phyloP scores from a whole-genome alignment of 2,329 filamentous ascomycete species.

The Botrytis paeoniae region DNA sequence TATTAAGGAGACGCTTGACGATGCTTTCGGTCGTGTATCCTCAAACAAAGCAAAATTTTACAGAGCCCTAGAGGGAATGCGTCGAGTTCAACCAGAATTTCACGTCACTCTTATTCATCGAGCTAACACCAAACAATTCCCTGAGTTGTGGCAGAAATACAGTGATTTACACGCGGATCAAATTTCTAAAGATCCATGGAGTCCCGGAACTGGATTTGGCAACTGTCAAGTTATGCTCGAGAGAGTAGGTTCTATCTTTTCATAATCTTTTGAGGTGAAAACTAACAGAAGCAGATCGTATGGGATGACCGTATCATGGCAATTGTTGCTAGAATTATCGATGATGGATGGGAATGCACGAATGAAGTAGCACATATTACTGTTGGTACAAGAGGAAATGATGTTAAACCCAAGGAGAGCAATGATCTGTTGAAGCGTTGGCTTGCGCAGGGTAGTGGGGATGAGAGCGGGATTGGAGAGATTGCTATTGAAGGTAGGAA shows the following conservation, averaged over 20 bases:
- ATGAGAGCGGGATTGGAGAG: constrained; percentile 36
- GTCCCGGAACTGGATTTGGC: constrained; percentile 52
- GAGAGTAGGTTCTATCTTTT: constrained; percentile 43
- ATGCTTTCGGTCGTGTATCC: constrained; percentile 59
- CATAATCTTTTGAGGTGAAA: not conserved
- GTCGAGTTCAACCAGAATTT: constrained; percentile 79
- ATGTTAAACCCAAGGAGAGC: constrained; percentile 90
- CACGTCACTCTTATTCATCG: constrained; percentile 94
- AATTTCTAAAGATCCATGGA: constrained; percentile 14
- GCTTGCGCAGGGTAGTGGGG: constrained; percentile 56
- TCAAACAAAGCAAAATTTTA: constrained; percentile 64
- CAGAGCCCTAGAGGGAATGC: constrained; percentile 66
- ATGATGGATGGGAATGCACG: constrained; percentile 63
- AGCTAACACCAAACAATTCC: constrained; percentile 55
- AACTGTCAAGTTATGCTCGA: constrained; percentile 62
- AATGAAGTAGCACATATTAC: constrained; percentile 87
- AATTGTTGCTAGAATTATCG: constrained; percentile 73
- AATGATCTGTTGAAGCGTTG: constrained; percentile 78
- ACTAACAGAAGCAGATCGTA: constrained; percentile 53
- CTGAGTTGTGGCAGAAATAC: constrained; percentile 75
- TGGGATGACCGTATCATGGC: constrained; percentile 89
- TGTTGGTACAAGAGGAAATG: constrained; percentile 70
- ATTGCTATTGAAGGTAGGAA: constrained; percentile 32
- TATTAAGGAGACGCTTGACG: constrained; percentile 60
- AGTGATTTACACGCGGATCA: constrained; percentile 51